Evolutionary conservation across 176 grass and related monocot species (phyloP).

Genomic region (Carex kokanica): DNA sequence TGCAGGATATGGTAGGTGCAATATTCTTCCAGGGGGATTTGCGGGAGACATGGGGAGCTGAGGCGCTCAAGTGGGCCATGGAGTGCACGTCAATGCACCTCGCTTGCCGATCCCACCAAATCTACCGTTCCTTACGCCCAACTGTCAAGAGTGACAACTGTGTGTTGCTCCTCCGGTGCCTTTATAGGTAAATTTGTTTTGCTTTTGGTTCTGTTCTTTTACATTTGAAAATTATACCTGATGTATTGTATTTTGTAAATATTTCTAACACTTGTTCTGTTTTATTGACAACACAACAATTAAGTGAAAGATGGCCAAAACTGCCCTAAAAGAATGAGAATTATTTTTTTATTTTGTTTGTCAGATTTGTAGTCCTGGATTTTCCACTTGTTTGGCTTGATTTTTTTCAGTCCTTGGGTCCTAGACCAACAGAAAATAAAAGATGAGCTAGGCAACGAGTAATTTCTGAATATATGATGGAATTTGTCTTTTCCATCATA

Average conservation of each 20-base stretch:
- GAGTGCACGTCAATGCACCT: conserved; percentile 91
- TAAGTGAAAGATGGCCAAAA: neutral
- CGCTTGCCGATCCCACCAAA: conserved; percentile 90
- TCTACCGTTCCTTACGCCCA: conserved; percentile 88
- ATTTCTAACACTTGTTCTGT: neutral
- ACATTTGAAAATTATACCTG: neutral
- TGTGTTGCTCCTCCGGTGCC: conserved; percentile 79
- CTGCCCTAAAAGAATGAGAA: neutral
- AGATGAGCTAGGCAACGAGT: neutral
- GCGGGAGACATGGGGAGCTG: conserved; percentile 89
- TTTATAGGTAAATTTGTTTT: conserved; percentile 34
- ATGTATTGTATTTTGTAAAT: neutral
- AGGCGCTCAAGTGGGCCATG: conserved; percentile 98
- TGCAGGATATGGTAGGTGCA: conserved; percentile 95
- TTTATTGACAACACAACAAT: neutral
- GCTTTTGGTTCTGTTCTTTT: neutral
- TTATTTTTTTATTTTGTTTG: neutral
- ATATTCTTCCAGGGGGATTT: conserved; percentile 99
- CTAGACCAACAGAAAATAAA: neutral
- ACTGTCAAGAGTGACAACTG: conserved; percentile 92
- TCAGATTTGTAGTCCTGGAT: neutral
- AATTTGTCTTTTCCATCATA: neutral
- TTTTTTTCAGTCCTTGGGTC: neutral
- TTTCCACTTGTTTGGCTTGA: neutral
- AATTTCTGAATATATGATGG: neutral